Base-by-base conservation (phyloP, 2,329 filamentous ascomycete species). In the Chaetomium olivaceum region DNA sequence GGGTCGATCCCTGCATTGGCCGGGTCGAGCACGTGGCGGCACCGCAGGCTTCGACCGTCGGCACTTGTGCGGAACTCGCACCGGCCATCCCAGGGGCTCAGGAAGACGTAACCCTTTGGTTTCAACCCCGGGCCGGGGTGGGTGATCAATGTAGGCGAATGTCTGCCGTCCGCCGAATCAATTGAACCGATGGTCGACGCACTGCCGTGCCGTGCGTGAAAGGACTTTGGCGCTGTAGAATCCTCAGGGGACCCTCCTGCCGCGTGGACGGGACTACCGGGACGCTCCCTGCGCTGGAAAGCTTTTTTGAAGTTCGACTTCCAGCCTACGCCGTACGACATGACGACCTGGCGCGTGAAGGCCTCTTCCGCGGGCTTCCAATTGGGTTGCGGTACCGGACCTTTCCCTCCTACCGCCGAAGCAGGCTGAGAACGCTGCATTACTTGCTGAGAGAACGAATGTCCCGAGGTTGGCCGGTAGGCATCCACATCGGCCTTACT, bases 51-150 rank as follows among this genome's bases (percentile, higher is more conserved):
- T 60, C 90, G 88, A 2, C 94, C 93, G 52, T 86, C 89, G 63
- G 87, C 83, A 46, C 91, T 90, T 0, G 93, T 95, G 19, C 86
- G 83, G 77, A 98, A 98, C 67, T 93, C 91, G 78, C 94, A 98
- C 51, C 85, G 85, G 19, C 92, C 91, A 67, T 92, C 88, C 94
- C 94, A 98, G 0, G 93, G 93, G 51, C 91, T 95, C 23, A 82
- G 80, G 74, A 97, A 97, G 1, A 87, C 85, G 77, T 96, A 96
- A 21, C 88, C 90, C 36, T 83, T 83, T 0, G 87, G 82, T 62
- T 80, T 85, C 67, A 82, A 79, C 21, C 79, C 83, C 0, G 80
- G 80, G 0, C 79, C 80, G 0, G 82, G 80, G 1, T 79, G 75
- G 1, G 80, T 80, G 62, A 81, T 77, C 27, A 76, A 62, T 1